Conservation (phyloP, 176 grass and related monocot genomes). For the Triticum monococcum region DNA sequence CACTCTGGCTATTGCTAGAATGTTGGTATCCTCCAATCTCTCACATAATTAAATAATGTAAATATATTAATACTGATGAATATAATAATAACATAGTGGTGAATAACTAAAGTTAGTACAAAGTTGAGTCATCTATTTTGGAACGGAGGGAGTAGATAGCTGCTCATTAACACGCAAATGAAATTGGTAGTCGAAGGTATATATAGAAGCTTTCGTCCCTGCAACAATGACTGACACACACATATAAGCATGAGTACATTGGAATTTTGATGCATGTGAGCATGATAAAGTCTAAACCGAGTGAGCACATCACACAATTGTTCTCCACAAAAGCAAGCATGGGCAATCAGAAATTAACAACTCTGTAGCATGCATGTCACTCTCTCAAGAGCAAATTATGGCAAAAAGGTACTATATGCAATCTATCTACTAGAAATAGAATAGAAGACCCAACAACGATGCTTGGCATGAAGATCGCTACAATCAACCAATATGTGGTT, state of each 20-base stretch:
- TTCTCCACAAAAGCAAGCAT: not conserved
- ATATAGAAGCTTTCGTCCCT: not conserved
- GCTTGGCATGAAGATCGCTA: no score
- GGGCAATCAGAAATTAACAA: no score
- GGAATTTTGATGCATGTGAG: not conserved
- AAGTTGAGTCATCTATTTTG: no score
- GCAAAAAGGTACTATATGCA: no score
- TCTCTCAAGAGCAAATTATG: no score
- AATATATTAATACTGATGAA: not conserved
- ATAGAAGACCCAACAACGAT: no score
- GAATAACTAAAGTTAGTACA: not conserved
- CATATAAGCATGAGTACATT: not conserved
- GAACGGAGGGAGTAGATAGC: not conserved
- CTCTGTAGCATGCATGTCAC: no score
- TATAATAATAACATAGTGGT: not conserved
- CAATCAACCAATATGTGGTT: no score
- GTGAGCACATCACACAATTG: not conserved
- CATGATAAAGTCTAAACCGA: not conserved
- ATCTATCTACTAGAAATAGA: no score
- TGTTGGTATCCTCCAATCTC: not conserved
- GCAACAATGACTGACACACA: not conserved
- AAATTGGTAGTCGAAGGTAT: not conserved
- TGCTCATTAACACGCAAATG: not conserved
- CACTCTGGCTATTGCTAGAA: not conserved
- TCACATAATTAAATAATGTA: not conserved